Evolutionary conservation across 2,329 filamentous ascomycete genomes (phyloP).

Genomic region (Diplodia mutila): DNA sequence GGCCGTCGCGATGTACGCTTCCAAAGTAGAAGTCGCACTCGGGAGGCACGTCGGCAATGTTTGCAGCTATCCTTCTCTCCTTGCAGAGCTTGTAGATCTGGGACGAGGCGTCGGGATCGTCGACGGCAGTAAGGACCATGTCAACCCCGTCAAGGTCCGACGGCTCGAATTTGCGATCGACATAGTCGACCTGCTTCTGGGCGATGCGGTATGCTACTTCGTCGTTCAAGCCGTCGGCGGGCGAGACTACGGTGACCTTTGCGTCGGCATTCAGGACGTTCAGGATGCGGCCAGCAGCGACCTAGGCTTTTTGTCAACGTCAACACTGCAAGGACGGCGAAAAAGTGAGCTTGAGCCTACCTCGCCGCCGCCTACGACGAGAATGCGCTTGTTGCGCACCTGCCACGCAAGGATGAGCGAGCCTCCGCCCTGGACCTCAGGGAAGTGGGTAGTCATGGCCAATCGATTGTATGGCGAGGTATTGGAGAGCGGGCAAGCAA

Average conservation of each 20-base stretch:
- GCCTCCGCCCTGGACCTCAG: conserved; percentile 83
- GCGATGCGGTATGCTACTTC: conserved; percentile 84
- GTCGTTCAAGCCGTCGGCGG: conserved; percentile 76
- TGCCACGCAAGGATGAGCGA: conserved; percentile 97
- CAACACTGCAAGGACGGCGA: conserved; percentile 30
- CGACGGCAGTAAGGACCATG: conserved; percentile 92
- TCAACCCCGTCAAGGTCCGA: conserved; percentile 79
- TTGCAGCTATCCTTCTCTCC: conserved; percentile 78
- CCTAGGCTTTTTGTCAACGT: conserved; percentile 61
- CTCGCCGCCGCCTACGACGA: conserved; percentile 96
- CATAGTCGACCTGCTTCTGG: conserved; percentile 73
- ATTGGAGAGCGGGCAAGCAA: neutral
- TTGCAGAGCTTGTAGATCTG: conserved; percentile 94
- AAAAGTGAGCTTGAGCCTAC: conserved; percentile 54
- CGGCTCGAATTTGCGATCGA: conserved; percentile 83
- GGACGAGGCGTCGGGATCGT: conserved; percentile 89
- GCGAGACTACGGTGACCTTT: conserved; percentile 82
- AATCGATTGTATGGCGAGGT: conserved; percentile 18
- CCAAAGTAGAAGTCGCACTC: conserved; percentile 99
- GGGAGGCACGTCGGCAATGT: conserved; percentile 94
- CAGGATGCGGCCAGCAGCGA: conserved; percentile 91
- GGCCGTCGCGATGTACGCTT: conserved; percentile 90
- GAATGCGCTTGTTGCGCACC: conserved; percentile 80
- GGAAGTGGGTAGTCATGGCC: conserved; percentile 63
- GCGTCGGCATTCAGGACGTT: conserved; percentile 96